Conservation (phyloP, 352 stramenopile species). For the Globisporangium abappressorium region DNA sequence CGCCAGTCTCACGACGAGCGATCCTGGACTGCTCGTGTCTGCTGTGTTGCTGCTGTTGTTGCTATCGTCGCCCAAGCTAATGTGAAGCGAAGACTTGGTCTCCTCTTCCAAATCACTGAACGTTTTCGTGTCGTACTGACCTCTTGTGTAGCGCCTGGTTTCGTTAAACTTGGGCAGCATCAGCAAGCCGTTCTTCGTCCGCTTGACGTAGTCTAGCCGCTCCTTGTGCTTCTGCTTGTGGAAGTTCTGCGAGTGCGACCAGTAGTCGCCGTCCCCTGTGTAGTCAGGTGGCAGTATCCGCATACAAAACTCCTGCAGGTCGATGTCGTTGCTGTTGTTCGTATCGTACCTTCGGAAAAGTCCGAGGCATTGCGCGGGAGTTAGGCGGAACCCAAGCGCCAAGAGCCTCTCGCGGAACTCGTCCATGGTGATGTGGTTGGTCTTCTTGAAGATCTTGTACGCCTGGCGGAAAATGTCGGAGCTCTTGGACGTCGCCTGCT, state of each 20-base stretch:
- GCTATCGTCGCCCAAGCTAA: constrained; percentile 4
- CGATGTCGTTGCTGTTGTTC: constrained; percentile 73
- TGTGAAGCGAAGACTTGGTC: not conserved
- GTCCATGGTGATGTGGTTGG: constrained; percentile 61
- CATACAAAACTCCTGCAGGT: constrained; percentile 82
- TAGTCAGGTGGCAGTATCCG: constrained; percentile 78
- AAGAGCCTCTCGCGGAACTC: constrained; percentile 73
- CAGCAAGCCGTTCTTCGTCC: constrained; percentile 59
- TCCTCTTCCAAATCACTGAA: constrained; percentile 44
- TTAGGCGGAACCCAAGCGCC: constrained; percentile 68
- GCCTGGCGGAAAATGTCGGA: constrained; percentile 80
- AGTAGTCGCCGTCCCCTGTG: constrained; percentile 73
- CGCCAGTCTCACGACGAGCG: not conserved
- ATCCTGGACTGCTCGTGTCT: not conserved
- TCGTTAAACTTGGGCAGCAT: constrained; percentile 64
- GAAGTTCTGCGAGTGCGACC: constrained; percentile 64
- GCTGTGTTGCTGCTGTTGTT: constrained; percentile 4
- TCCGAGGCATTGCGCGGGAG: constrained; percentile 49
- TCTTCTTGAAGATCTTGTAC: constrained; percentile 83
- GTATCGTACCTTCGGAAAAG: constrained; percentile 76
- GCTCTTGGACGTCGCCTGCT: constrained; percentile 71
- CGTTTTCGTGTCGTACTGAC: constrained; percentile 33
- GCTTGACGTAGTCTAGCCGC: constrained; percentile 61
- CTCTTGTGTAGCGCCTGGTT: constrained; percentile 47
- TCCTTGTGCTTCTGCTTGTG: constrained; percentile 41